Conservation (phyloP, 2,329 filamentous ascomycete species). For the Paecilomyces niveus region DNA sequence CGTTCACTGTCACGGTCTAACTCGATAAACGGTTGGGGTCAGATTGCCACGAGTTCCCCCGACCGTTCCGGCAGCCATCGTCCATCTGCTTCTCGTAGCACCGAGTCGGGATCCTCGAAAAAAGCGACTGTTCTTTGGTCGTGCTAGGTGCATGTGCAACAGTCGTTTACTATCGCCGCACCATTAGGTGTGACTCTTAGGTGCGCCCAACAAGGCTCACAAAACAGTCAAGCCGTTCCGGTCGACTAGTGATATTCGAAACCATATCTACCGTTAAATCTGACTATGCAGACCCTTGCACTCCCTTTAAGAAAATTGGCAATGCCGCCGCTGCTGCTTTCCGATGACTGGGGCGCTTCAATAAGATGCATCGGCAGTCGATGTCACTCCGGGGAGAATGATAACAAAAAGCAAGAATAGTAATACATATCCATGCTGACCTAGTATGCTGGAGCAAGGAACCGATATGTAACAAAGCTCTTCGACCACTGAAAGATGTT, state of each 20-base stretch:
- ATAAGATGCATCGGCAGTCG: neutral
- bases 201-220: neutral
- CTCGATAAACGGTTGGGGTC: neutral
- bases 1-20: neutral
- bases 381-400: neutral
- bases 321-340: neutral
- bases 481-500: neutral
- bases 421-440: neutral
- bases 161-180: neutral
- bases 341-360: neutral
- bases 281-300: neutral
- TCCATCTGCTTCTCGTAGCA: neutral
- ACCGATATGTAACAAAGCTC: neutral
- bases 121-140: neutral
- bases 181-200: neutral
- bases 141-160: neutral
- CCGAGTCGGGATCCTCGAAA: neutral
- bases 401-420: neutral
- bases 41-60: neutral
- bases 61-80: neutral
- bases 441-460: neutral
- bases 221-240: neutral
- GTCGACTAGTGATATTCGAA: neutral
- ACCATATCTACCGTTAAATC: neutral
- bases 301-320: neutral